phyloP scores from a whole-genome alignment of 2,329 filamentous ascomycete species.

The Ceratocystiopsis sp. region DNA sequence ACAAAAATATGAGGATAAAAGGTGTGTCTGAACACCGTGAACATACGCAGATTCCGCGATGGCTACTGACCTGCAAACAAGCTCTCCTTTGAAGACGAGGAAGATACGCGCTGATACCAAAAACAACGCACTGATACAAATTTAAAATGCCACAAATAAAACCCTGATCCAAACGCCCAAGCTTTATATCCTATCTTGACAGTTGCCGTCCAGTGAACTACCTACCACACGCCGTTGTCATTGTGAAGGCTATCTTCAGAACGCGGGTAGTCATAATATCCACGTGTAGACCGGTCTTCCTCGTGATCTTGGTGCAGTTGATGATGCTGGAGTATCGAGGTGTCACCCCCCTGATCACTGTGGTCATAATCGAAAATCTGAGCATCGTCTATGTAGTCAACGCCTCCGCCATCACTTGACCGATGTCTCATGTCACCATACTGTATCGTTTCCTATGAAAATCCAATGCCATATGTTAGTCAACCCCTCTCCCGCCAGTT shows the following conservation, averaged over 20 bases:
- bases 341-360: conserved; percentile 5
- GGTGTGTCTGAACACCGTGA: no score
- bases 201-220: not conserved
- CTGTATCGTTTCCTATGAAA: conserved; percentile 13
- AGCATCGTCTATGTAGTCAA: conserved; percentile 18
- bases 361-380: conserved; percentile 21
- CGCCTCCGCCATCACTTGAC: conserved; percentile 8
- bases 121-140: no score
- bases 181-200: not conserved
- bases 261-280: conserved; percentile 12
- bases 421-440: conserved; percentile 15
- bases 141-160: no score
- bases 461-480: not conserved
- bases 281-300: conserved; percentile 1
- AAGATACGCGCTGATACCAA: no score
- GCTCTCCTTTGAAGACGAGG: no score
- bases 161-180: no score
- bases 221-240: conserved; percentile 14
- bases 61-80: no score
- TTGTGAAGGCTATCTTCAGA: conserved; percentile 7
- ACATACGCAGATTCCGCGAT: no score
- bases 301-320: not conserved
- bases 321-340: not conserved
- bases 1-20: no score
- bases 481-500: no score